Evolutionary conservation across 768 basidiomycete species (phyloP).

Genomic region (Pleurotus platypus): DNA sequence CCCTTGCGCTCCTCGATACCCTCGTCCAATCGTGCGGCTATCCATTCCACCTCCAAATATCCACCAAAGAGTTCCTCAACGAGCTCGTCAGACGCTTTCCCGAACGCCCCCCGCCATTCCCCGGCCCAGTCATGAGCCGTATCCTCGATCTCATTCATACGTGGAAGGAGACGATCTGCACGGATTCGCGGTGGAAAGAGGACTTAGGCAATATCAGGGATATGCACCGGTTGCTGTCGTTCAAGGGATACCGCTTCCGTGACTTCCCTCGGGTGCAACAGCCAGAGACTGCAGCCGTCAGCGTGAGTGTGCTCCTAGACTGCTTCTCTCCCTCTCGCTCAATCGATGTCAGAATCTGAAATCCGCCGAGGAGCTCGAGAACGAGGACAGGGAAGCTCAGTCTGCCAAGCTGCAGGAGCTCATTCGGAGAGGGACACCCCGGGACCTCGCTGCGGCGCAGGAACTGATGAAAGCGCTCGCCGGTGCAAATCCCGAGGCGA

Average conservation of each 20-base stretch:
- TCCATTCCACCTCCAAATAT: conserved; percentile 93
- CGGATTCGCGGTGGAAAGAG: conserved; percentile 88
- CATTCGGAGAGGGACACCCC: conserved; percentile 91
- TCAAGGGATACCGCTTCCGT: conserved; percentile 87
- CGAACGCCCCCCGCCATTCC: conserved; percentile 93
- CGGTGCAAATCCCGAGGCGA: conserved; percentile 92
- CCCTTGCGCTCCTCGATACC: conserved; percentile 83
- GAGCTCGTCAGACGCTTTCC: conserved; percentile 98
- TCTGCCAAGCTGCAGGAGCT: conserved; percentile 98
- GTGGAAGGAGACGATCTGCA: conserved; percentile 94
- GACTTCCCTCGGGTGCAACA: conserved; percentile 36
- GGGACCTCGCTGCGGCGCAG: conserved; percentile 92
- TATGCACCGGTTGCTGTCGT: conserved; percentile 91
- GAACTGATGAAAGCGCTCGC: conserved; percentile 96
- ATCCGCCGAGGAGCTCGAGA: conserved; percentile 93
- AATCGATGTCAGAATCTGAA: conserved; percentile 69
- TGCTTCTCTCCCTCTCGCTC: too few relatives aligned
- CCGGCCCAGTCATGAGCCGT: conserved; percentile 90
- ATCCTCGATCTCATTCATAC: conserved; percentile 89
- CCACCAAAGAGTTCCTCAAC: conserved; percentile 97
- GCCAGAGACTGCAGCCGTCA: conserved; percentile 17
- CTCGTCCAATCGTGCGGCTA: conserved; percentile 96
- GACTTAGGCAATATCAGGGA: conserved; percentile 96
- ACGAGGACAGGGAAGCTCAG: conserved; percentile 92
- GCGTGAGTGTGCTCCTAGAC: conserved; percentile 30